Evolutionary conservation across 768 basidiomycete species (phyloP), one percentile per base, ranked within the genome.

Genomic region (Termitomyces sp.): DNA sequence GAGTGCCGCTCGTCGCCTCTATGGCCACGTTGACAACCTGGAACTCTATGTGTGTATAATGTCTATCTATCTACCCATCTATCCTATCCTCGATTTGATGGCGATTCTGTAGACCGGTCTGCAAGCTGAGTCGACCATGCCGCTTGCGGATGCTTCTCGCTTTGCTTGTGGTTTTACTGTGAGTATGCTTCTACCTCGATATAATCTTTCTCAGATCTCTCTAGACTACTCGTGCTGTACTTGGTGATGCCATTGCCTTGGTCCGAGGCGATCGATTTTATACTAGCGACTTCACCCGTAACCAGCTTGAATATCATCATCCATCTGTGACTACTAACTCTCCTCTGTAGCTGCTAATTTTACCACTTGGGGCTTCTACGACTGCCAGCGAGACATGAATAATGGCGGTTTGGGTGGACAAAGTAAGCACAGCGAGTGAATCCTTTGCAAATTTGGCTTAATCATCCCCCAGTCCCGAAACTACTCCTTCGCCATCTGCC

Each of bases 211-310:
- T 32, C 4, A 32, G 35, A 16, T 35, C 28, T n/a, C 49, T 22
- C 16, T 50, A 79, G 78, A 79, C 78, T 55, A 78, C 79, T 46
- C 71, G 81, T 24, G 81, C 79, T 7, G 77, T 84, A 33, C 76
- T 86, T 3, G 80, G 78, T 6, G 84, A 86, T 61, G 83, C 84
- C 15, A 80, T 84, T 48, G 75, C 79, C 15, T 73, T 86, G 46
- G 51, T 82, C 58, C 78, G 83, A 45, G 83, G 83, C 0, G 82
- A 85, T 64, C 67, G 82, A 54, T 84, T 80, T 69, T 79, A 75
- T 62, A 84, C 83, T 7, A 79, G 74, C 15, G 79, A 82, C 66
- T 81, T 80, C 66, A 83, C 79, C 6, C 80, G 79, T 81, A 62
- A 46, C 77, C 67, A 12, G 15, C 12, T 20, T 4, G 20, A 4